These are phyloP conservation scores for Fusarium hainanense DNA, from an alignment of 2,329 filamentous ascomycete species.

Conservation along the genomic window DNA sequence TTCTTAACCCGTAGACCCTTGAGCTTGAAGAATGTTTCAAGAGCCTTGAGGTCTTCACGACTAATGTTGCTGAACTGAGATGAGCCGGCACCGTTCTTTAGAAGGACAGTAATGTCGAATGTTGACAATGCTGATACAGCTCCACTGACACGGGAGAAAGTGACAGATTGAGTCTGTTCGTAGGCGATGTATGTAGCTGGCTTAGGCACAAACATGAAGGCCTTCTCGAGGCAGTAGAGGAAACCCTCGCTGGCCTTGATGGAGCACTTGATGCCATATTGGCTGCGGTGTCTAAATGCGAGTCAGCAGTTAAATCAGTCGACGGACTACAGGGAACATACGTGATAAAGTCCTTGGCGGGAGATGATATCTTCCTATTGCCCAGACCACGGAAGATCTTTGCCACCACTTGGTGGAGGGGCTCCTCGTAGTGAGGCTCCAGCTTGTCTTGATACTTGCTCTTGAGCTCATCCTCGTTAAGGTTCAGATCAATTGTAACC, in stretches of 20 bases:
- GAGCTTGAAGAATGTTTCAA: constrained; percentile 98
- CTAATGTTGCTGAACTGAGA: constrained; percentile 99
- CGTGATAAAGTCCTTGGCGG: constrained; percentile 92
- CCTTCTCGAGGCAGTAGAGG: constrained; percentile 96
- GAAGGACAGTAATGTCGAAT: constrained; percentile 93
- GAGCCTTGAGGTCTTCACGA: constrained; percentile 92
- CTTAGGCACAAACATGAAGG: constrained; percentile 99
- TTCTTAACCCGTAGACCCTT: constrained; percentile 98
- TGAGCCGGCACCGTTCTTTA: constrained; percentile 88
- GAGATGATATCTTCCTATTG: constrained; percentile 93
- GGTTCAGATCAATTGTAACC: constrained; percentile 94
- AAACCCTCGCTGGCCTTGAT: constrained; percentile 99
- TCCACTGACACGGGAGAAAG: constrained; percentile 94
- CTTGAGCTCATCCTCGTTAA: constrained; percentile 88
- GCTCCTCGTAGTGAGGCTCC: constrained; percentile 89
- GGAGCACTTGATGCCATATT: constrained; percentile 98
- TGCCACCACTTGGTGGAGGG: constrained; percentile 91
- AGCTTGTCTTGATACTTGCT: constrained; percentile 90
- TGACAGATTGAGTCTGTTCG: constrained; percentile 90
- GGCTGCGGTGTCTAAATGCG: constrained; percentile 78
- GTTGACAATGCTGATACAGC: constrained; percentile 94
- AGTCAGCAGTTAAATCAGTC: constrained; percentile 46
- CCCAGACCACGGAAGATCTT: constrained; percentile 95
- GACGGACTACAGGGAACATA: constrained; percentile 50
- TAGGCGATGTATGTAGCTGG: constrained; percentile 97